Evolutionary conservation across 2,329 filamentous ascomycete species (phyloP), one percentile per base, ranked within the genome.

Genomic region (Helotiales sp.): DNA sequence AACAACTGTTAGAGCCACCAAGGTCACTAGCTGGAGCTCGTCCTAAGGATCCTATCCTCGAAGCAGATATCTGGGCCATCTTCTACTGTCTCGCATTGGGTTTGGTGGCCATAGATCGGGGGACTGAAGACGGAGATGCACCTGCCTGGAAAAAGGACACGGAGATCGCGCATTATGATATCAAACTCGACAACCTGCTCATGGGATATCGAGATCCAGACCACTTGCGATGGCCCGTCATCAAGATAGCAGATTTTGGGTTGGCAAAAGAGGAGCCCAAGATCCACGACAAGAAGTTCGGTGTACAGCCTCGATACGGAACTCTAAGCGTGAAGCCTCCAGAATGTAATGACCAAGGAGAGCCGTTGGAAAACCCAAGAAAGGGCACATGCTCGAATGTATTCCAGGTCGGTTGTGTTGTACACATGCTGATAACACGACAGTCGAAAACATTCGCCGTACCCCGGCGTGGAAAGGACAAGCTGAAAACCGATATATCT

Each of bases 61-160:
- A 55, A 31, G 33, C 22, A n/a, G 53, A 55, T 29, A 27, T 55
- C 25, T 55, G 53, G 53, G 31, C 33, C 22, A 31, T 55, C 24
- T 55, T 55, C 25, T 25, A 55, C 22, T 55, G 53, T 24, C 34
- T 55, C 10, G 42, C 42, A 4, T 5, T 30, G 3, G 53, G 53
- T n/a, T 7, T 36, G 7, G 19, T 19, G 17, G 44, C 31, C 8
- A 29, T 42, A 8, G 53, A 46, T 49, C 53, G 42, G 15, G 53
- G 53, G 19, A 55, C 53, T 17, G 53, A 49, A 24, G 42, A 49
- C 25, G 10, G 19, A 5, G 22, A 3, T 5, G 31, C 13, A 13
- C n/a, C 13, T 9, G 42, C 42, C 7, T 55, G 53, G 53, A 19
- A 55, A 40, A 29, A 24, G 22, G 15, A 49, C 10, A 17, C 12